Percentiles rank a stretch among this genome's conserved stretches.
phyloP scores from a whole-genome alignment of 2,329 filamentous ascomycete genomes.

The Aurifilum marmelostoma region DNA sequence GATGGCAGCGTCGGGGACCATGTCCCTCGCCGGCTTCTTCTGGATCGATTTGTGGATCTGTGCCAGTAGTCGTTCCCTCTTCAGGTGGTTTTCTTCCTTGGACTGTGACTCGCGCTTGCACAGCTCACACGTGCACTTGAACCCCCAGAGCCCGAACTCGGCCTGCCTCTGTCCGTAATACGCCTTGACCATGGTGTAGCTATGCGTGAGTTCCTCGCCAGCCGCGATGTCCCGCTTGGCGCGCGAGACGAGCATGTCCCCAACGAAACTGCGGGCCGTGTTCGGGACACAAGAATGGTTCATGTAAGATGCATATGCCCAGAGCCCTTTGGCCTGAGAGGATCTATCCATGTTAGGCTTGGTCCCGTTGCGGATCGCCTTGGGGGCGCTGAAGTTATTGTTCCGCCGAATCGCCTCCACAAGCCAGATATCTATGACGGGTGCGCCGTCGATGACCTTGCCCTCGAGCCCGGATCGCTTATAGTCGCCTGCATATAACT shows the following conservation, averaged over 20 bases:
- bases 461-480: background rate
- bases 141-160: background rate
- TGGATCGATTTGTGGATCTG: background rate
- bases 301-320: slow-evolving; percentile 33
- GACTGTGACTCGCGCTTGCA: background rate
- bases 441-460: slow-evolving; percentile 20
- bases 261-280: slow-evolving; percentile 37
- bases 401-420: slow-evolving; percentile 26
- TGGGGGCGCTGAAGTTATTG: slow-evolving; percentile 29
- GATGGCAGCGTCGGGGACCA: slow-evolving; percentile 29
- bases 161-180: background rate
- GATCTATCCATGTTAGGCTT: background rate
- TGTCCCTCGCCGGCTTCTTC: background rate
- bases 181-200: background rate
- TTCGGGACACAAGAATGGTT: slow-evolving; percentile 40
- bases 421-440: slow-evolving; percentile 28
- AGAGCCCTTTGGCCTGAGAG: background rate
- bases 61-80: background rate
- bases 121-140: background rate
- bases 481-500: background rate
- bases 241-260: slow-evolving; percentile 37
- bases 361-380: slow-evolving; percentile 12
- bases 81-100: background rate
- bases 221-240: slow-evolving; percentile 42
- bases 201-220: slow-evolving; percentile 41